Base-by-base conservation (phyloP, 1,139 yeast genomes). In the Sugiyamaella grinbergsii region DNA sequence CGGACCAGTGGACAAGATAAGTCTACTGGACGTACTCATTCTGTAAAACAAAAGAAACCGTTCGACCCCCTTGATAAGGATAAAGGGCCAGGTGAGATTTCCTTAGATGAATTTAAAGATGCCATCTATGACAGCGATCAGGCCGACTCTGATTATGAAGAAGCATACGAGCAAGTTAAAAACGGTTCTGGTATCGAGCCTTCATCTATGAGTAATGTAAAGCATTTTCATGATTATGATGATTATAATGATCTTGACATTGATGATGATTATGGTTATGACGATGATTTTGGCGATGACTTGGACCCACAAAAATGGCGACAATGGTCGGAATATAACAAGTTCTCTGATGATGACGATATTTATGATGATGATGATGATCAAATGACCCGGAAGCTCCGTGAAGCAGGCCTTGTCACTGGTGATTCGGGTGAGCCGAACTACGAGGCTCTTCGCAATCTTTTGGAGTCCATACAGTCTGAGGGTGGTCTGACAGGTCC, bases 401-500 rank as follows among this genome's bases (percentile, higher is more conserved):
- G 56, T 47, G 48, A 58, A 42, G 52, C 54, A 54, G 56, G 65
- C 26, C 44, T 62, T 28, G 38, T 36, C 10, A n/a, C 40, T 18
- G 40, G 19, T 7, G 24, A 36, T 16, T 36, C 40, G 4, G 33
- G 13, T 15, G 40, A 23, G 8, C 20, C 20, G 11, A 22, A 58
- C 58, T 15, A 11, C 8, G 32, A 42, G n/a, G 31, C 33, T 8
- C 47, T 70, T 29, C 51, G 51, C 19, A 56, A 63, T 47, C 56
- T 67, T 41, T 51, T 66, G 39, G 56, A 60, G 45, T 59, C 64
- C 15, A 51, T 66, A 41, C 57, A 59, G n/a, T 50, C 65, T 3
- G 68, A 64, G 23, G 73, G 71, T 3, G 67, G 67, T 1, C 57
- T 61, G 5, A 61, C 61, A 4, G 76, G 76, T 0, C 77, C 77